Base-by-base conservation (phyloP, 2,329 filamentous ascomycete species). In the Blastomyces gilchristii region DNA sequence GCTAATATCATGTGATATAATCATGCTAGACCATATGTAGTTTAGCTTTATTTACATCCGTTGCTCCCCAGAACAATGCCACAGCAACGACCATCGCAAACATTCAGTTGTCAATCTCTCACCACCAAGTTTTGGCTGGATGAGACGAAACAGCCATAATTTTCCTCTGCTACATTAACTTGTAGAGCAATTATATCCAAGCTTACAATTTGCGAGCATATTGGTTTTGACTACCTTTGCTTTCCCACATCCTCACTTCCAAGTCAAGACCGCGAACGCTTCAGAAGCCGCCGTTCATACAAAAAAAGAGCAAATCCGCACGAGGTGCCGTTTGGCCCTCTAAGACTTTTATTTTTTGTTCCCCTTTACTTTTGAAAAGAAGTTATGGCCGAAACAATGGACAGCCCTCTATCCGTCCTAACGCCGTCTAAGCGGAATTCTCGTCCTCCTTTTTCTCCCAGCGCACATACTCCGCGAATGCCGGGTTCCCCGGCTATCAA, bases 381-480 rank as follows among this genome's bases (percentile, higher is more conserved):
- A 50, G n/a, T 14, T 12, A 50, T 50, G 49, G 22, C 22, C 11
- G 49, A 58, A n/a, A 43, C 50, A 61, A 78, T 78, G 75, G 70
- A 75, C 62, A 73, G 73, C 63, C 75, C 76, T 60, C 67, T 78
- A 41, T 77, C 74, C 5, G 72, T 74, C n/a, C 70, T 78, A 56
- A 75, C 76, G 50, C 69, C 75, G 34, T 76, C 76, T 54, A 73
- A 71, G 65, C 76, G 77, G 64, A 79, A 78, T 66, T 71, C 71
- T 52, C 74, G 76, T 64, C 69, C 69, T 58, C 69, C 69, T 41
- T 68, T 69, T 18, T 45, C 57, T 34, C 43, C 57, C 57, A 8
- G 43, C 41, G 28, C 57, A 59, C 49, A 34, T 31, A 59, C 43
- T 34, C 57, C 57, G 22, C 57, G 25, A 16, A 49, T 47, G 57